Evolutionary conservation across 2,329 filamentous ascomycete genomes (phyloP).

Genomic region (Diplodia seriata): DNA sequence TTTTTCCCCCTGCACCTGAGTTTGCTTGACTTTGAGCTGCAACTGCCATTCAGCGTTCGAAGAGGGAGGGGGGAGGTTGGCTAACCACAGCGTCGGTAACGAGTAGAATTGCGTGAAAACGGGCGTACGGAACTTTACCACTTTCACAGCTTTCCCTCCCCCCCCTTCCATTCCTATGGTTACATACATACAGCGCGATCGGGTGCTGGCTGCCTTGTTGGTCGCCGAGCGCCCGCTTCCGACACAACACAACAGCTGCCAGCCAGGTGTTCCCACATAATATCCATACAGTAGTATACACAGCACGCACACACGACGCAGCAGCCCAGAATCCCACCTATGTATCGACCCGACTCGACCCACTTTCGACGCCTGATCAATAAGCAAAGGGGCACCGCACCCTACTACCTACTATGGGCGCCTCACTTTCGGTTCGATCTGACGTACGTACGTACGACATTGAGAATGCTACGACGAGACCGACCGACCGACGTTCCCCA

Average conservation of each 20-base stretch:
- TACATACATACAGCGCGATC: background rate
- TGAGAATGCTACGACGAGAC: too few species aligned
- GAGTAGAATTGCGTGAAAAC: background rate
- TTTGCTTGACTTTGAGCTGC: background rate
- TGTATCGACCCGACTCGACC: background rate
- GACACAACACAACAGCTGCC: too few species aligned
- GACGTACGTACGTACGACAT: too few species aligned
- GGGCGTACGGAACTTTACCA: background rate
- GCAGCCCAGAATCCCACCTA: too few species aligned
- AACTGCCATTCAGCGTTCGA: background rate
- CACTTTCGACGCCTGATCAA: background rate
- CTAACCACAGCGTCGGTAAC: background rate
- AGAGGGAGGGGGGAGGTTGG: background rate
- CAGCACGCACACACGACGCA: too few species aligned
- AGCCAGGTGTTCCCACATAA: too few species aligned
- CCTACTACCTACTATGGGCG: background rate
- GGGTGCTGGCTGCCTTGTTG: background rate
- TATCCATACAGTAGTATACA: background rate
- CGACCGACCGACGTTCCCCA: too few species aligned
- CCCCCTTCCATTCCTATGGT: background rate
- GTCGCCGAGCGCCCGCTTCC: slow-evolving; percentile 3
- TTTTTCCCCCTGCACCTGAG: background rate
- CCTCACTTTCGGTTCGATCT: background rate
- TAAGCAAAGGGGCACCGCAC: background rate
- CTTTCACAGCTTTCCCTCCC: background rate